phyloP scores from a whole-genome alignment of 371 early-diverging fungal species.

The Actinomortierella wolfii region DNA sequence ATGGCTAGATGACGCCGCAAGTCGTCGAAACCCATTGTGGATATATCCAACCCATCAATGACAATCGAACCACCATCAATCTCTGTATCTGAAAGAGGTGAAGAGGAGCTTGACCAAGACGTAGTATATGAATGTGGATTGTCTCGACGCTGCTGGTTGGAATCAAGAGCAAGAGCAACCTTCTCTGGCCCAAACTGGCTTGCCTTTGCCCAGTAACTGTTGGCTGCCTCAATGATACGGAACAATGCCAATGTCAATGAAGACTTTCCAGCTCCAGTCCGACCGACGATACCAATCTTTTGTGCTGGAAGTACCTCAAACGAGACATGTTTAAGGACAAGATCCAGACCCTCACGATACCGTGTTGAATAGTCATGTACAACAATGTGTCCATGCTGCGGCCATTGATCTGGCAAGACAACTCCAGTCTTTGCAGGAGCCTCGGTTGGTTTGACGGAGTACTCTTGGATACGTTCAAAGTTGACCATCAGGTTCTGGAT shows the following conservation, averaged over 20 bases:
- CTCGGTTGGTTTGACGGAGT: slow-evolving; percentile 61
- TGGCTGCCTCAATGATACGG: slow-evolving; percentile 86
- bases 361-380: slow-evolving; percentile 63
- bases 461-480: slow-evolving; percentile 72
- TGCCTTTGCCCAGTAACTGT: slow-evolving; percentile 49
- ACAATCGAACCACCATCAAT: slow-evolving; percentile 4
- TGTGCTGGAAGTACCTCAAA: slow-evolving; percentile 67
- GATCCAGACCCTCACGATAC: slow-evolving; percentile 69
- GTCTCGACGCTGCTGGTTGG: too few relatives aligned
- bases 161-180: too few relatives aligned
- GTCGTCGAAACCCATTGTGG: slow-evolving; percentile 1
- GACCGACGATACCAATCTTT: slow-evolving; percentile 89
- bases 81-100: too few relatives aligned
- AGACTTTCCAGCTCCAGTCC: slow-evolving; percentile 95
- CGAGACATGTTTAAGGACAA: slow-evolving; percentile 65
- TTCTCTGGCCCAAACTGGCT: slow-evolving; percentile 11
- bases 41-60: slow-evolving; percentile 8
- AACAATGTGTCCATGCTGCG: slow-evolving; percentile 67
- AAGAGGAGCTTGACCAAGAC: too few relatives aligned
- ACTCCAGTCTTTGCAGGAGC: slow-evolving; percentile 49
- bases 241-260: slow-evolving; percentile 87
- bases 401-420: slow-evolving; percentile 62
- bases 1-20: slow-evolving; percentile 4
- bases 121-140: too few relatives aligned
- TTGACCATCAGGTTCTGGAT: slow-evolving; percentile 67